phyloP scores from a whole-genome alignment of 345 rosid species.

The Eucalyptus marginata region DNA sequence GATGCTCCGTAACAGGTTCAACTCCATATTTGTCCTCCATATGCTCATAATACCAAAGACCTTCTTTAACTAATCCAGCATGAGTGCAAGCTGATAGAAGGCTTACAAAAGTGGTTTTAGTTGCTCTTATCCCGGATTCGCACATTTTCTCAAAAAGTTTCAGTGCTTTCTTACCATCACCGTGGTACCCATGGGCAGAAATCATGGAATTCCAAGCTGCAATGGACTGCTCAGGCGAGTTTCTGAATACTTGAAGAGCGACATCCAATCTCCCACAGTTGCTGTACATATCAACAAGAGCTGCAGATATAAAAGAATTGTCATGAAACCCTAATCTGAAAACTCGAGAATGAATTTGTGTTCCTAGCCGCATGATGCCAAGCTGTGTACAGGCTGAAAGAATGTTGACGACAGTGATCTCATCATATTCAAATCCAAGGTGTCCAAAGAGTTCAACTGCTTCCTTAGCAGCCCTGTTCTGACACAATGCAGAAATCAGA shows the following conservation, averaged over 20 bases:
- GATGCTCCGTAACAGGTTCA: slow-evolving; percentile 30
- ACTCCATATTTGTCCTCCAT: slow-evolving; percentile 28
- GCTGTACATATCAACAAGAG: slow-evolving; percentile 48
- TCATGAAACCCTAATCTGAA: slow-evolving; percentile 21
- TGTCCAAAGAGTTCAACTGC: slow-evolving; percentile 34
- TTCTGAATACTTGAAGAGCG: slow-evolving; percentile 20
- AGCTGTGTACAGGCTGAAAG: slow-evolving; percentile 49
- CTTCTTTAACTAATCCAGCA: slow-evolving; percentile 31
- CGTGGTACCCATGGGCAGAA: slow-evolving; percentile 38
- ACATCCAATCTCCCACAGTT: slow-evolving; percentile 35
- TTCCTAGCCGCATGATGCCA: slow-evolving; percentile 32
- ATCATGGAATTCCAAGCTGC: slow-evolving; percentile 44
- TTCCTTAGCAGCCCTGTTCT: slow-evolving; percentile 37
- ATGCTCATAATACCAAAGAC: slow-evolving; percentile 23
- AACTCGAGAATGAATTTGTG: slow-evolving; percentile 34
- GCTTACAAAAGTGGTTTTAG: slow-evolving; percentile 36
- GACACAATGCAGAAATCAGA: slow-evolving; percentile 50
- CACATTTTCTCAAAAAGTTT: slow-evolving; percentile 29
- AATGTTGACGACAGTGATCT: slow-evolving; percentile 41
- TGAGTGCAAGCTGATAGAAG: slow-evolving; percentile 48
- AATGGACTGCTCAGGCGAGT: slow-evolving; percentile 10
- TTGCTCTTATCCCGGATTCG: slow-evolving; percentile 13
- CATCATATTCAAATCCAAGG: slow-evolving; percentile 33
- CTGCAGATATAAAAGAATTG: slow-evolving; percentile 30
- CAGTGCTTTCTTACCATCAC: slow-evolving; percentile 36